Base-by-base conservation (phyloP, 129 eudicot genomes). In the Arctium lappa region DNA sequence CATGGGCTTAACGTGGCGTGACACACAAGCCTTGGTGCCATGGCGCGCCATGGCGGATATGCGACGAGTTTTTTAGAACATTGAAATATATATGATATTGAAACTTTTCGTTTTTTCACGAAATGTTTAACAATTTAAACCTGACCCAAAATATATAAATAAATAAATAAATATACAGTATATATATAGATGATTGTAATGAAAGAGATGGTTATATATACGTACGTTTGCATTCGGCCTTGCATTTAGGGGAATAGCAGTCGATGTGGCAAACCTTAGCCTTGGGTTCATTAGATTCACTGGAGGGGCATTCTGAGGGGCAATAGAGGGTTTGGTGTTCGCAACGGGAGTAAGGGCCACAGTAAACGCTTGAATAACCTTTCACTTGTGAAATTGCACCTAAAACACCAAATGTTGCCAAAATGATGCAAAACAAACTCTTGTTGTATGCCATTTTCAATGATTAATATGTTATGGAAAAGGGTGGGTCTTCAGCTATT, bases 211-310 rank as follows among this genome's bases (percentile, higher is more conserved):
- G 50, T 42, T 42, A 42, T 42, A 42, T 42, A 8, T 4, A 53
- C 65, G 65, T 76, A 69, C 83, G 39, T 81, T 53, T 84, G 84
- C 90, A 84, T 60, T 84, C 78, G 53, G 88, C 72, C 13, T 42
- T 81, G 91, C 91, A 88, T 39, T 78, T 84, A 6, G 90, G 91
- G 0, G 87, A 82, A 65, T 85, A 82, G 27, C 92, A 89, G 74
- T 87, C 86, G 30, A 87, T 73, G 11, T 42, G 85, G 29, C 90
- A 89, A 75, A 86, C 90, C 83, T 87, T 89, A 42, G 84, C 86
- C 15, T 68, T 48, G 1, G 89, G 84, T 6, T 84, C 79, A 5
- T 82, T 68, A 63, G 91, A 85, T 32, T 68, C 70, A 22, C 87
- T 84, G 3, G 62, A 63, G 78, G 90, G 88, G 60, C 90, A 88